Base-by-base conservation (phyloP, 768 basidiomycete species). In the Mycena crocata region DNA sequence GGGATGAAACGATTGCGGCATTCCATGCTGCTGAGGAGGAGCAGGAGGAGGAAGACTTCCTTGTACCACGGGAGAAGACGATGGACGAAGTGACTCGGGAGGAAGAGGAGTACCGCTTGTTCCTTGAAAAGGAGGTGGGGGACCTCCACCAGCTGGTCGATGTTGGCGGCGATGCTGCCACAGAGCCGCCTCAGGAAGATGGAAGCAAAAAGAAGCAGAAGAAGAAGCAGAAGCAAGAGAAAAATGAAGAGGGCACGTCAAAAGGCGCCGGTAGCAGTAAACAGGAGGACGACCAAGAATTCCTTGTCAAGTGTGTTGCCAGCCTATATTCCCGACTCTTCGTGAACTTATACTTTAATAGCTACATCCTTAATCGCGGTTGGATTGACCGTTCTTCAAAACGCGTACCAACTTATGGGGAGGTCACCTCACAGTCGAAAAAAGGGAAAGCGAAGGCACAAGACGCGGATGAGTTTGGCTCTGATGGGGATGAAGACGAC, bases 331-430 rank as follows among this genome's bases (percentile, higher is more conserved):
- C 24, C 46, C 24, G 21, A 44, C 49, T 57, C 7, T 46, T 61
- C 55, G 23, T 62, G 28, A 31, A 35, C 32, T 58, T 48, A 14
- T 35, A 57, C 57, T 1, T 72, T 13, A 12, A 19, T 54, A 98
- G 96, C 78, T 99, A 98, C 77, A 98, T 99, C 69, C 83, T 98
- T 24, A 96, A 97, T 77, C 94, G 98, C 31, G 98, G 97, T 1
- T 99, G 98, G 98, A 90, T 99, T 51, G 98, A 99, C 78, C 88
- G 86, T 52, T 83, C 90, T 2, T 80, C 86, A 24, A 83, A 86
- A 17, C 90, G 89, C 60, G 81, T 96, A 3, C 97, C 96, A 1
- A 96, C 95, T 0, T 96, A 96, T 75, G 79, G 87, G 39, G 95
- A 98, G 76, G 83, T 98, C 26, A 90, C 92, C 1, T 79, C 82